Evolutionary conservation across 78 protist species (phyloP).

Genomic region (Dictyostelium citrinum): DNA sequence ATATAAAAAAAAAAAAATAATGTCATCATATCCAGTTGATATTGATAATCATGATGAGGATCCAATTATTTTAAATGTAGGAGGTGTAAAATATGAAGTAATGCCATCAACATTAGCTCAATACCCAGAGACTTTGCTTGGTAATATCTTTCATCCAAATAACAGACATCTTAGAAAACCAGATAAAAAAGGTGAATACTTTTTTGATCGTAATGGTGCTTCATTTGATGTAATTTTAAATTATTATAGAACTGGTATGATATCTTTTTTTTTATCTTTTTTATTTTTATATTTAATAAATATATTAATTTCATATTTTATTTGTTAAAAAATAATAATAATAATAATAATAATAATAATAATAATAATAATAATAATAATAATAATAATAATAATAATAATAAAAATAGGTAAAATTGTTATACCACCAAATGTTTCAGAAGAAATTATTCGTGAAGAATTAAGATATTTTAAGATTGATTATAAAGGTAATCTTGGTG

Average conservation of each 20-base stretch:
- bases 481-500: not conserved
- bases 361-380: not conserved
- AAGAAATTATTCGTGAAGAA: conserved; percentile 57
- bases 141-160: conserved; percentile 24
- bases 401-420: conserved; percentile 30
- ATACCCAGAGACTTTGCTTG: conserved; percentile 61
- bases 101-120: conserved; percentile 32
- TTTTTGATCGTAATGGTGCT: conserved; percentile 69
- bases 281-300: not conserved
- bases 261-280: not conserved
- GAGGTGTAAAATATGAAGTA: conserved; percentile 71
- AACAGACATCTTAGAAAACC: conserved; percentile 63
- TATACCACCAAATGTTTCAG: conserved; percentile 38
- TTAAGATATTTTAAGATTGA: conserved; percentile 36
- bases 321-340: too few species aligned
- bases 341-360: not conserved
- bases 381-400: not conserved
- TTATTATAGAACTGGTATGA: conserved; percentile 70
- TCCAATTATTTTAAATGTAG: conserved; percentile 60
- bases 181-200: conserved; percentile 75
- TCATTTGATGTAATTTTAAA: conserved; percentile 31
- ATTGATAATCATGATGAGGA: conserved; percentile 42
- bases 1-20: not conserved
- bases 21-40: conserved; percentile 23
- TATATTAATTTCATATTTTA: too few species aligned